Evolutionary conservation across 768 basidiomycete species (phyloP).

Genomic region (Tulasnella sp.): DNA sequence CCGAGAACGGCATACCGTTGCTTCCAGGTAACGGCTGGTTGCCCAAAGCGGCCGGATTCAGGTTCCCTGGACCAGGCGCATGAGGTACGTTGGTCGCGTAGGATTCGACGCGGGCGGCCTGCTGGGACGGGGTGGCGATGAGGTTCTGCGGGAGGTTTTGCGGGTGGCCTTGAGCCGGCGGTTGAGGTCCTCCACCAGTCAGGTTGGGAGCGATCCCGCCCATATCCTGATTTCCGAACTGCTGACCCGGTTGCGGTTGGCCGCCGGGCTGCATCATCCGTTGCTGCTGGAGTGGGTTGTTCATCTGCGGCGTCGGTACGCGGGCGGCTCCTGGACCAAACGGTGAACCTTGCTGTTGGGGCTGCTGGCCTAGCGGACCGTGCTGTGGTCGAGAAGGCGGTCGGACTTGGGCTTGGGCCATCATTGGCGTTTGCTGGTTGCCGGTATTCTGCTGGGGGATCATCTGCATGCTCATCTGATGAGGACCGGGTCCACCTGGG

Average conservation of each 20-base stretch:
- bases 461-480: neutral
- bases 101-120: conserved; percentile 11
- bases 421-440: conserved; percentile 4
- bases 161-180: neutral
- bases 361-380: neutral
- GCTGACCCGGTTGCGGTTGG: neutral
- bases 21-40: conserved; percentile 1
- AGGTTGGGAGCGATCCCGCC: neutral
- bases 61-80: conserved; percentile 1
- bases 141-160: conserved; percentile 11
- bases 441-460: neutral
- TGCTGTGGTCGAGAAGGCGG: conserved; percentile 9
- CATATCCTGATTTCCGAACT: neutral
- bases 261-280: neutral
- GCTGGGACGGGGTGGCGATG: conserved; percentile 24
- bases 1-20: neutral
- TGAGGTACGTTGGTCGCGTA: neutral
- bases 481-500: neutral
- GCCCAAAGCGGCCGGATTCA: neutral
- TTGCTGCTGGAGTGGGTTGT: neutral
- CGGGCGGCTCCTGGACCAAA: neutral
- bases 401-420: neutral
- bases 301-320: conserved; percentile 11
- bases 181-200: neutral
- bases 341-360: conserved; percentile 3